Percentiles rank a stretch among this genome's conserved stretches.
phyloP scores from a whole-genome alignment of 176 grass and related monocot species.

The Carex pumila region DNA sequence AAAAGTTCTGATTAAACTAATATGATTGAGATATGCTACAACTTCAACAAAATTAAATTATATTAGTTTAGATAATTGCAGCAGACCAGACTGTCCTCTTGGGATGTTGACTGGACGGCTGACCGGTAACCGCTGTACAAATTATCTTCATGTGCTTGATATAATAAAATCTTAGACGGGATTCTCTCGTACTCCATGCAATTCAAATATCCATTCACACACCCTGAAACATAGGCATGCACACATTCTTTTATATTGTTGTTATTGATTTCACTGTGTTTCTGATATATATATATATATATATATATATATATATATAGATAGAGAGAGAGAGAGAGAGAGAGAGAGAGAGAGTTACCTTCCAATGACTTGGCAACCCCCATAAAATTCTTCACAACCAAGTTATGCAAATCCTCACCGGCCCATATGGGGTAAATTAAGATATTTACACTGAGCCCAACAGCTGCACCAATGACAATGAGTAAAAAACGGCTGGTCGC shows the following conservation, averaged over 20 bases:
- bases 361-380: constrained; percentile 92
- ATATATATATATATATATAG: too few species aligned
- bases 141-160: constrained; percentile 92
- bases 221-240: constrained; percentile 37
- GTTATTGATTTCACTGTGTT: not conserved
- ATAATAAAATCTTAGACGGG: constrained; percentile 89
- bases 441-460: constrained; percentile 77
- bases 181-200: constrained; percentile 90
- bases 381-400: constrained; percentile 76
- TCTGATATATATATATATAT: not conserved
- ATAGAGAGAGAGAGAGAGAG: not conserved
- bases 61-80: constrained; percentile 15
- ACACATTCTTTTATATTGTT: constrained; percentile 9
- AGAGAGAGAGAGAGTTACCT: constrained; percentile 34
- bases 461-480: constrained; percentile 76
- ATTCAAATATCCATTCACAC: constrained; percentile 82
- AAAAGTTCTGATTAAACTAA: constrained; percentile 20
- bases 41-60: constrained; percentile 2
- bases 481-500: constrained; percentile 76
- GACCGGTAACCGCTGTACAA: constrained; percentile 86
- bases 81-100: constrained; percentile 83
- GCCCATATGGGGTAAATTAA: constrained; percentile 93
- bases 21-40: not conserved
- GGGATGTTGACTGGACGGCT: constrained; percentile 61
- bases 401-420: constrained; percentile 87